Percentiles rank a stretch among this genome's conserved stretches.
Conservation (phyloP, 2,329 filamentous ascomycete species). For the Botrytis sinoallii region DNA sequence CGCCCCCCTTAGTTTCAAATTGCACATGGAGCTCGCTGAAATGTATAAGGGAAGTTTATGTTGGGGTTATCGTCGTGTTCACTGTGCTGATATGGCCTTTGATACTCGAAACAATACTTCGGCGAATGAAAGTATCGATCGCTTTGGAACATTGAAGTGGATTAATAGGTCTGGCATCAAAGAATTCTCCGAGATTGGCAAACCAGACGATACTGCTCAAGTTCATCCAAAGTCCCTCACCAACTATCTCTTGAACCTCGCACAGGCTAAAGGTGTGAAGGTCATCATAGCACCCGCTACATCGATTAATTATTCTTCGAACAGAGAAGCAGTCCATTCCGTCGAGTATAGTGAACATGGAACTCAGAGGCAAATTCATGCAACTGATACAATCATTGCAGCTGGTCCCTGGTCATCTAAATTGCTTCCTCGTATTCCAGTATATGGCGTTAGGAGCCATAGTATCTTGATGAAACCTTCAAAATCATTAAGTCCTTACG, state of each 20-base stretch:
- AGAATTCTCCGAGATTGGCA: background rate
- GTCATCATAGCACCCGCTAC: background rate
- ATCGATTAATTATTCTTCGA: background rate
- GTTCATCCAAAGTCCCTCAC: background rate
- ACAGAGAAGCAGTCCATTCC: background rate
- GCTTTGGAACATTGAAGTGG: background rate
- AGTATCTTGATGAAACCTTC: slow-evolving; percentile 7
- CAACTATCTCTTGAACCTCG: background rate
- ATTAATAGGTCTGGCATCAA: background rate
- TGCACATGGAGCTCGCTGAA: slow-evolving; percentile 76
- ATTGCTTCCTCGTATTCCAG: background rate
- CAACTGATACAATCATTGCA: background rate
- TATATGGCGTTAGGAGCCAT: slow-evolving; percentile 3
- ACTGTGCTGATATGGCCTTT: slow-evolving; percentile 51
- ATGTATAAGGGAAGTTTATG: slow-evolving; percentile 70
- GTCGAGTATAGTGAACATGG: background rate
- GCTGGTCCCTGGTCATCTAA: slow-evolving; percentile 9
- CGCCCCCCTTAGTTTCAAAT: slow-evolving; percentile 76
- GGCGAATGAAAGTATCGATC: background rate
- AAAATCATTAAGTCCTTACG: background rate
- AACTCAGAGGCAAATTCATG: background rate
- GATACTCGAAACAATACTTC: background rate
- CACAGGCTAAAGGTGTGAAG: background rate
- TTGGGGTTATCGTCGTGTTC: slow-evolving; percentile 82
- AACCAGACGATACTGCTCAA: background rate